Percentiles rank a stretch among this genome's conserved stretches.
phyloP scores from a whole-genome alignment of 2,329 filamentous ascomycete genomes.

The Pseudogymnoascus sp. region DNA sequence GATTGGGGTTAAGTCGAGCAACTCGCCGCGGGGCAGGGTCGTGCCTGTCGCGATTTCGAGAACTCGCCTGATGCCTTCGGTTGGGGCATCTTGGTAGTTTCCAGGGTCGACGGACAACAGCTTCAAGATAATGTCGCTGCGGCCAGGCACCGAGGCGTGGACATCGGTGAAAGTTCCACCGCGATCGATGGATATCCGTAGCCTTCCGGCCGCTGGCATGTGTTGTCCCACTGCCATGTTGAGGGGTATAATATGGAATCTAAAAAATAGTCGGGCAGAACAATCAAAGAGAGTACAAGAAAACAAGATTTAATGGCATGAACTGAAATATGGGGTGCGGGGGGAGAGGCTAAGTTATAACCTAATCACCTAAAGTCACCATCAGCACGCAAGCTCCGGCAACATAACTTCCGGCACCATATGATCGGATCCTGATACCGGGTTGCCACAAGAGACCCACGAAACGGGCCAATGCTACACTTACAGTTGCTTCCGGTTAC shows the following conservation, averaged over 20 bases:
- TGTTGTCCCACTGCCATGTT: slow-evolving; percentile 3
- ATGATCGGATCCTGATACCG: slow-evolving; percentile 1
- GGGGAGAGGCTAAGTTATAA: slow-evolving; percentile 4
- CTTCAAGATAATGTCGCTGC: slow-evolving; percentile 64
- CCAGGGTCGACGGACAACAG: slow-evolving; percentile 65
- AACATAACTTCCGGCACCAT: not conserved
- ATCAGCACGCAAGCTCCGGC: not conserved
- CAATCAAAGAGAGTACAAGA: not conserved
- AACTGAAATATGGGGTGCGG: slow-evolving; percentile 1
- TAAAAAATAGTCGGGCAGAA: not conserved
- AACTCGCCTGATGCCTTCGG: slow-evolving; percentile 60
- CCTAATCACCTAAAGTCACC: not conserved
- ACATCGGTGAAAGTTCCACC: slow-evolving; percentile 72
- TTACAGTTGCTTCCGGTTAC: not conserved
- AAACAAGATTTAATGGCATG: slow-evolving; percentile 3
- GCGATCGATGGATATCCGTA: slow-evolving; percentile 31
- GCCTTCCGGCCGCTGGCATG: not conserved
- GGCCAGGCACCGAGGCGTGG: slow-evolving; percentile 54
- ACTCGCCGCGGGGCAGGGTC: slow-evolving; percentile 53
- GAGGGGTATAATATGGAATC: slow-evolving; percentile 4
- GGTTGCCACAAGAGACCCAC: not conserved
- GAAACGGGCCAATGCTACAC: not conserved
- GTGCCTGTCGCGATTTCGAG: slow-evolving; percentile 52
- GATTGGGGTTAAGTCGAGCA: slow-evolving; percentile 55
- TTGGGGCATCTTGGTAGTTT: slow-evolving; percentile 63